A percentile compares a stretch with the other conserved stretches of the same genome.
Evolutionary conservation across 1,139 yeast genomes (phyloP).

Genomic region (Suhomyces atakaporum): DNA sequence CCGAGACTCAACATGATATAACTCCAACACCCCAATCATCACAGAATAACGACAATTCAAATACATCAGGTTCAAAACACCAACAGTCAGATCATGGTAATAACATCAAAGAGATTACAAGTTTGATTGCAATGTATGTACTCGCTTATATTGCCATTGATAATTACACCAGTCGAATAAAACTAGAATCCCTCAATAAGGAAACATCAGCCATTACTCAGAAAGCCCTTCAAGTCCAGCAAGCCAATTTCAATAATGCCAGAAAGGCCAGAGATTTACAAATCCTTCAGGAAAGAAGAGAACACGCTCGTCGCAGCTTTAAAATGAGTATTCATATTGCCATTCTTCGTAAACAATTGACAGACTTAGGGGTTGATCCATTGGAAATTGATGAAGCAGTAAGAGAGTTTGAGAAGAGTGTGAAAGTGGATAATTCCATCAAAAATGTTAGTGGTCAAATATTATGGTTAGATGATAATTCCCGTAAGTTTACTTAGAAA

Average conservation of each 20-base stretch:
- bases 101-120: constrained; percentile 31
- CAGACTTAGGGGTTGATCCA: constrained; percentile 56
- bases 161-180: constrained; percentile 46
- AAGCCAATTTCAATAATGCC: constrained; percentile 43
- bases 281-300: constrained; percentile 49
- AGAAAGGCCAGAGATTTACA: constrained; percentile 50
- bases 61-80: not conserved
- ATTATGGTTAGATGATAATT: constrained; percentile 60
- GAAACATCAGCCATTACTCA: constrained; percentile 45
- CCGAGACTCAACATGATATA: not conserved
- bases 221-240: constrained; percentile 46
- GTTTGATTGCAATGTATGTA: constrained; percentile 40
- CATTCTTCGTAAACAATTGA: constrained; percentile 57
- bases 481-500: constrained; percentile 27
- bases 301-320: constrained; percentile 51
- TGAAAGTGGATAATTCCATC: constrained; percentile 55
- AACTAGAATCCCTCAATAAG: constrained; percentile 41
- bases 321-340: constrained; percentile 68
- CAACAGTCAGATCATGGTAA: constrained; percentile 7
- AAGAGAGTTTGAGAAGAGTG: constrained; percentile 55
- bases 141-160: constrained; percentile 54
- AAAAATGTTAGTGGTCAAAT: constrained; percentile 56
- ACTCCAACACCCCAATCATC: not conserved
- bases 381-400: constrained; percentile 52
- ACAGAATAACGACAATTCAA: constrained; percentile 1